These are phyloP conservation scores for Penicillium vulpinum DNA, from an alignment of 2,329 filamentous ascomycete genomes.

Conservation along the genomic window DNA sequence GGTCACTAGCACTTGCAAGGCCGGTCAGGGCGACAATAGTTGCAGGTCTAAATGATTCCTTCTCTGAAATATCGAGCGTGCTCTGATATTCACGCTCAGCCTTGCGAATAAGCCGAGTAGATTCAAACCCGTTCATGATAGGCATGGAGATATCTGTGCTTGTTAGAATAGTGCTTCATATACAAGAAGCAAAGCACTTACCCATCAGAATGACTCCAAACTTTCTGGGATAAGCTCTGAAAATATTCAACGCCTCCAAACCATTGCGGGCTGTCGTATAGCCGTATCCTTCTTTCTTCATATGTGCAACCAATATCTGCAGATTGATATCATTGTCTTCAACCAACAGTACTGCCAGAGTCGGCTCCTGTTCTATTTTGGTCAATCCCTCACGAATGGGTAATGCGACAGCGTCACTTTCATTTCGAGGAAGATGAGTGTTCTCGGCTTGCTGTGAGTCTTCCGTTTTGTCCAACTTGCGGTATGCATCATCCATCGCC, in stretches of 20 bases:
- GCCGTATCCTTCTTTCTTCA: constrained; percentile 30
- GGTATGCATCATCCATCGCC: background rate
- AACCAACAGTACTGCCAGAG: constrained; percentile 32
- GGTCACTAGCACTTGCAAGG: constrained; percentile 26
- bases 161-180: background rate
- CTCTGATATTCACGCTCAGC: constrained; percentile 18
- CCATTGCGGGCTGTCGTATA: constrained; percentile 39
- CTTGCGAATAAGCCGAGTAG: constrained; percentile 31
- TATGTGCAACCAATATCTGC: constrained; percentile 34
- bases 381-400: background rate
- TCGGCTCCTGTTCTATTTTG: constrained; percentile 4
- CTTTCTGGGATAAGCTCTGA: constrained; percentile 16
- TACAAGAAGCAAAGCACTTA: constrained; percentile 1
- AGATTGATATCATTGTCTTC: constrained; percentile 43
- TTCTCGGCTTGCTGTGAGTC: background rate
- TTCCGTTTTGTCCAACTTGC: background rate
- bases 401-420: background rate
- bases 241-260: constrained; percentile 34
- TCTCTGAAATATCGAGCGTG: background rate
- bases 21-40: constrained; percentile 32
- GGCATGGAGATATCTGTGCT: constrained; percentile 38
- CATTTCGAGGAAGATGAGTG: background rate
- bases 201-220: constrained; percentile 16
- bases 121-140: constrained; percentile 37
- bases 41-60: background rate